These are phyloP conservation scores for Neocucurbitaria cava DNA, from an alignment of 2,329 filamentous ascomycete genomes.

Conservation along the genomic window DNA sequence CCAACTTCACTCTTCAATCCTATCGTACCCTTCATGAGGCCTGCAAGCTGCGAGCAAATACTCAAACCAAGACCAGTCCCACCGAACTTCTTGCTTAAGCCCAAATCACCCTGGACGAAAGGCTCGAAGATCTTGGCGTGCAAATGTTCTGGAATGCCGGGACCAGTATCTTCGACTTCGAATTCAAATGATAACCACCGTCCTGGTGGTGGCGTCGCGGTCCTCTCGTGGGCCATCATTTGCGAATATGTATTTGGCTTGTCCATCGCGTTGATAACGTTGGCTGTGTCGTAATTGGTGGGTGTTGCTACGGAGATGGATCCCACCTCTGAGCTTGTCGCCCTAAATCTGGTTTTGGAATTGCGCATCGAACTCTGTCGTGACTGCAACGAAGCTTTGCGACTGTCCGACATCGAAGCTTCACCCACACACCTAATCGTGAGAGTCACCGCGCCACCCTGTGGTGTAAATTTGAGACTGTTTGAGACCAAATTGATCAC, in stretches of 20 bases:
- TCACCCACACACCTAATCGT: constrained; percentile 77
- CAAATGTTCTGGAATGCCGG: constrained; percentile 79
- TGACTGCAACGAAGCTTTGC: constrained; percentile 56
- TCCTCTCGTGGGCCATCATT: constrained; percentile 45
- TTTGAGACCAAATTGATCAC: constrained; percentile 93
- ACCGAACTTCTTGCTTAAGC: constrained; percentile 86
- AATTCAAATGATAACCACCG: constrained; percentile 82
- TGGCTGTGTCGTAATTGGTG: constrained; percentile 50
- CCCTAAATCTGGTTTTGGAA: constrained; percentile 38
- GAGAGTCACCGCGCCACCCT: constrained; percentile 76
- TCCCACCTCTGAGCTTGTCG: constrained; percentile 41
- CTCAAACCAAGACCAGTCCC: constrained; percentile 87
- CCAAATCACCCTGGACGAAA: constrained; percentile 91
- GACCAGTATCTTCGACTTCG: constrained; percentile 86
- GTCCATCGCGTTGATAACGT: constrained; percentile 53
- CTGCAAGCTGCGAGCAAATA: constrained; percentile 86
- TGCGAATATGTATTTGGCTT: constrained; percentile 46
- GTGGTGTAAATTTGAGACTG: constrained; percentile 86
- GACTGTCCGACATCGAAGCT: constrained; percentile 50
- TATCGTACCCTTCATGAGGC: constrained; percentile 81
- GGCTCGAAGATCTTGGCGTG: constrained; percentile 89
- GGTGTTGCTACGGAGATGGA: constrained; percentile 36
- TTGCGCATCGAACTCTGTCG: constrained; percentile 48
- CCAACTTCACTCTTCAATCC: constrained; percentile 73
- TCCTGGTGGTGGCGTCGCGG: constrained; percentile 61